Evolutionary conservation across 169 alveolate species (phyloP), one percentile per base, ranked within the genome.

Genomic region (Eimeria sp.): DNA sequence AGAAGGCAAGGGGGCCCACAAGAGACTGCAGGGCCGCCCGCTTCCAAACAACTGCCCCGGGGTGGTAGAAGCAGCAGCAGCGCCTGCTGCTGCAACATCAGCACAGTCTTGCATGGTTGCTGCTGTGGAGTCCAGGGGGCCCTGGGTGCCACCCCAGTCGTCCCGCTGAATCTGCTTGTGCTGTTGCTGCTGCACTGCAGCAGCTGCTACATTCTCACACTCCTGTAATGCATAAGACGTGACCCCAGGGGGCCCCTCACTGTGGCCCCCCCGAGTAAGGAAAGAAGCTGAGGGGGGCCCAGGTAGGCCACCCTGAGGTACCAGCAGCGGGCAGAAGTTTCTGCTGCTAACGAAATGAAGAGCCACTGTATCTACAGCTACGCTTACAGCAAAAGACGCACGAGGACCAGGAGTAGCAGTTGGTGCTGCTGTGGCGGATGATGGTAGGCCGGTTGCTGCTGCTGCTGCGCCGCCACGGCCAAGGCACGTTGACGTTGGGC

Each of bases 321-420:
- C 63, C 92, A 84, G 72, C 78, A 84, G 61, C 54, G 92, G 92
- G 10, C 72, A 57, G 57, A 84, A 84, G 34, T 61, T 70, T 61
- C 78, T 57, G 58, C 92, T 84, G 75, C 78, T 70, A 13, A 84
- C 92, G 34, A 84, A 61, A n/a, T 84, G 92, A 58, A 84, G 47
- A 40, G 92, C 75, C 10, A 84, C 20, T 14, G 92, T 54, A 5
- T 84, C 73, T 3, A 84, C 92, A 7, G 92, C 45, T 20, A 84
- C 34, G 61, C 92, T 84, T 9, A 84, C 61, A 13, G 80, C 92
- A 16, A 30, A 84, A 11, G 92, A 84, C 10, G 65, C 78, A 84
- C 92, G 92, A 6, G 92, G 92, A 22, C 80, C 14, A 25, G 58
- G 63, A 25, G 61, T 61, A 2, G 61, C 80, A 27, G 80, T 80